Evolutionary conservation across 176 grass and related monocot genomes (phyloP), one percentile per base, ranked within the genome.

Genomic region (Avena eriantha): DNA sequence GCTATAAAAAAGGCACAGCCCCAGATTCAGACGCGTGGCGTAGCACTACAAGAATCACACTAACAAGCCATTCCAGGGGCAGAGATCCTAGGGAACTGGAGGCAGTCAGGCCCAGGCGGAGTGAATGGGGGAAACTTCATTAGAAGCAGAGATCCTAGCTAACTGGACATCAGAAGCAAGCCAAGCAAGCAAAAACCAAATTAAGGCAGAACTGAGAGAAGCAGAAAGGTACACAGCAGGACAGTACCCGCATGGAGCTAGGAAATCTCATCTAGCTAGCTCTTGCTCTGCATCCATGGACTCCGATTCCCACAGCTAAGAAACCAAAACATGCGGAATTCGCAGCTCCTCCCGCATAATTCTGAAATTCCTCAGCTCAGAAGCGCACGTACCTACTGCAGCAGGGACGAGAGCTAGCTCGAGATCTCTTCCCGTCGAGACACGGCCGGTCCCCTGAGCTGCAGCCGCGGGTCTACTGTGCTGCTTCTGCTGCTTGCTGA

Each of bases 401-500:
- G 33, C 50, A 2, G 56, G 10, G 59, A 5, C 21, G 5, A 24
- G 74, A 63, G 29, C 19, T 61, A 29, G 45, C 72, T 75, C 6
- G 68, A 80, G 56, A 19, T 80, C 68, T 65, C 14, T 17, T 0
- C 31, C 45, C 29, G 45, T 22, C 2, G 51, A 59, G 57, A 57
- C 85, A 68, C 56, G 60, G 77, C 4, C 34, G 22, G 56, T 53
- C n/a, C 75, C 66, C 17, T 18, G 13, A 85, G 68, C 87, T 48
- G 56, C 31, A 75, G 39, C 23, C 9, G 12, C 35, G 0, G 67
- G 55, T 33, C 66, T 65, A 15, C 70, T 9, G 8, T 35, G 49
- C 1, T 8, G 31, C 39, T 36, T 36, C 35, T 4, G 31, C 39
- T 36, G 4, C 35, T 14, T 55, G 1, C 46, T 18, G 21, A 26